These are phyloP conservation scores for Trypanosoma mega DNA, from an alignment of 208 protist genomes.

Conservation along the genomic window DNA sequence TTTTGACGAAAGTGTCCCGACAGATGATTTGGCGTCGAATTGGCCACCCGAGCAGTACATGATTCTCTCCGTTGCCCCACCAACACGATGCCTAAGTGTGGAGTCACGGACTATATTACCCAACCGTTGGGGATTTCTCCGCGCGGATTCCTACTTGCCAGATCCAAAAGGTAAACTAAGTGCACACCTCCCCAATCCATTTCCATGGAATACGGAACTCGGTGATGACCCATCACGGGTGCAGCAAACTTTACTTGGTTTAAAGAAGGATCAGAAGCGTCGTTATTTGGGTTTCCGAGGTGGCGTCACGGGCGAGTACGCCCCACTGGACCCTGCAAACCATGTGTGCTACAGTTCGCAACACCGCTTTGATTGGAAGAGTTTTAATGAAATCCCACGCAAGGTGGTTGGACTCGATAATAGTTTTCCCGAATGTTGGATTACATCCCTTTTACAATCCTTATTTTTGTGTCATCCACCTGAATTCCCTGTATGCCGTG, in stretches of 20 bases:
- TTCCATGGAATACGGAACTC: constrained; percentile 80
- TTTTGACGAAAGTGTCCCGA: constrained; percentile 55
- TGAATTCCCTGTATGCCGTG: constrained; percentile 78
- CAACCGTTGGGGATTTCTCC: constrained; percentile 77
- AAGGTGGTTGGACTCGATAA: constrained; percentile 85
- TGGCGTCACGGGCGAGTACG: constrained; percentile 57
- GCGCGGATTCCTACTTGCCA: constrained; percentile 72
- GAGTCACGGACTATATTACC: constrained; percentile 47
- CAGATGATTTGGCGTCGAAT: constrained; percentile 64
- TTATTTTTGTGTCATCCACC: constrained; percentile 85
- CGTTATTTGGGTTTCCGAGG: constrained; percentile 50
- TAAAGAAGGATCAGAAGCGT: constrained; percentile 82
- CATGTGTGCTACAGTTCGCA: constrained; percentile 85
- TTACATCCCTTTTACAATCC: constrained; percentile 78
- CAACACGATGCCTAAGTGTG: constrained; percentile 69
- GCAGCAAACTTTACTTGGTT: constrained; percentile 63
- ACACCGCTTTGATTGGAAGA: constrained; percentile 77
- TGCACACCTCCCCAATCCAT: constrained; percentile 78
- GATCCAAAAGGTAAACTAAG: constrained; percentile 87
- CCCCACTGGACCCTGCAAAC: constrained; percentile 74
- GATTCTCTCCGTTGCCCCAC: constrained; percentile 80
- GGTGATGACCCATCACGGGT: constrained; percentile 76
- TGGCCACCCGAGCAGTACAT: constrained; percentile 90
- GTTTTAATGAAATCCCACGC: constrained; percentile 78
- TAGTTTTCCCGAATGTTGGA: constrained; percentile 89